Evolutionary conservation across 2,329 filamentous ascomycete species (phyloP).

Genomic region (Chalaropsis thielavioides): DNA sequence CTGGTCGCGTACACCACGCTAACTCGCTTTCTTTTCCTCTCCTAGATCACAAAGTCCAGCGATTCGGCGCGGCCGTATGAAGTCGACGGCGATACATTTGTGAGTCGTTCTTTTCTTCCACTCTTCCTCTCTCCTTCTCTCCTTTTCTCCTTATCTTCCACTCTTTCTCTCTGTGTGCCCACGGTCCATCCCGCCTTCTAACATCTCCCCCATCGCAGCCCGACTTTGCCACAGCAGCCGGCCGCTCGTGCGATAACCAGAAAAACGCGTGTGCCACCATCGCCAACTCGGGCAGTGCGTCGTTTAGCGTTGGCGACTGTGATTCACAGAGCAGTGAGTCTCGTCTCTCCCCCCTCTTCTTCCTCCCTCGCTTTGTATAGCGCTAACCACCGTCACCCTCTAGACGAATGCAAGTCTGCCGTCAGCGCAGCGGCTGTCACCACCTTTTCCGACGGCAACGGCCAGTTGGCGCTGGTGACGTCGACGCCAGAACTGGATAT

Average conservation of each 20-base stretch:
- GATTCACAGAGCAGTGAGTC: slow-evolving; percentile 33
- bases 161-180: not conserved
- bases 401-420: slow-evolving; percentile 29
- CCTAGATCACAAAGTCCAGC: slow-evolving; percentile 29
- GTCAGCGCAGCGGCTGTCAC: slow-evolving; percentile 18
- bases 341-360: not conserved
- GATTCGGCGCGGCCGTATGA: slow-evolving; percentile 29
- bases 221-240: slow-evolving; percentile 30
- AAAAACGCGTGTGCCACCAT: slow-evolving; percentile 33
- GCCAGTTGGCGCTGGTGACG: slow-evolving; percentile 24
- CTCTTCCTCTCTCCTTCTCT: slow-evolving; percentile 8
- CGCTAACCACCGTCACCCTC: not conserved
- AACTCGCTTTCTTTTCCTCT: too few species aligned
- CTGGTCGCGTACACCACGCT: not conserved
- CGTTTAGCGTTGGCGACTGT: slow-evolving; percentile 31
- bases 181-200: not conserved
- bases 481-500: slow-evolving; percentile 32
- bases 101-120: slow-evolving; percentile 21
- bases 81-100: slow-evolving; percentile 33
- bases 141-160: not conserved
- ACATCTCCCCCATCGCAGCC: slow-evolving; percentile 23
- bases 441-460: slow-evolving; percentile 17
- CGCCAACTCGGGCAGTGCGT: slow-evolving; percentile 26
- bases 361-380: not conserved
- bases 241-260: slow-evolving; percentile 35